phyloP scores from a whole-genome alignment of 2,329 filamentous ascomycete genomes.

The Diplodia scrobiculata region DNA sequence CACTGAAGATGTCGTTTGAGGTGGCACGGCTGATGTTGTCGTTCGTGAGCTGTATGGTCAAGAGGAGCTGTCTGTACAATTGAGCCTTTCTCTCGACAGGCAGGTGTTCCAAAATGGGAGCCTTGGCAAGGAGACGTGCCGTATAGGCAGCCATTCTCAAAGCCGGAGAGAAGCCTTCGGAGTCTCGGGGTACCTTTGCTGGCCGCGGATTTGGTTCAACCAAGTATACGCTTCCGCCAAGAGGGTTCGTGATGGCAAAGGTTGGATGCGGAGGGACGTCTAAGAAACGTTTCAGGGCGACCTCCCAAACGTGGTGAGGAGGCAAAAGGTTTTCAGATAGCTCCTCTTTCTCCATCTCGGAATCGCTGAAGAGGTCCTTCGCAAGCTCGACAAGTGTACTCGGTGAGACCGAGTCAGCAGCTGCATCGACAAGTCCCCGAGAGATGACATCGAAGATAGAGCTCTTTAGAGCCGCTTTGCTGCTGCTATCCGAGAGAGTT shows the following conservation, averaged over 20 bases:
- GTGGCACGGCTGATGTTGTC: conserved; percentile 62
- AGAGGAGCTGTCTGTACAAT: conserved; percentile 55
- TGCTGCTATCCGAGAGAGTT: conserved; percentile 39
- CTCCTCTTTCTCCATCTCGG: conserved; percentile 7
- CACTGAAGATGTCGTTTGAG: conserved; percentile 57
- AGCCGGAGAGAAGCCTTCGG: conserved; percentile 69
- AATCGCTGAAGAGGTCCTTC: conserved; percentile 50
- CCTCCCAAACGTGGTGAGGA: conserved; percentile 64
- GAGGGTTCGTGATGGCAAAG: conserved; percentile 70
- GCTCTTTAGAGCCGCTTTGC: conserved; percentile 46
- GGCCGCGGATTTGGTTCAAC: conserved; percentile 44
- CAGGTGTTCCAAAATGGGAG: conserved; percentile 41
- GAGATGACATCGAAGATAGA: conserved; percentile 58
- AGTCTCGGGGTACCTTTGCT: conserved; percentile 58
- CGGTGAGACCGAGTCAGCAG: conserved; percentile 51
- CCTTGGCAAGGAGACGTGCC: conserved; percentile 57
- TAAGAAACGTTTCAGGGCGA: conserved; percentile 62
- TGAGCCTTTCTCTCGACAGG: conserved; percentile 42
- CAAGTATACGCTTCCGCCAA: conserved; percentile 71
- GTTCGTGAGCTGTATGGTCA: conserved; percentile 60
- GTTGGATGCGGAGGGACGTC: conserved; percentile 59
- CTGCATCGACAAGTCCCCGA: conserved; percentile 53
- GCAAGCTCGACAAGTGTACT: conserved; percentile 60
- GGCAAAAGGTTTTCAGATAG: conserved; percentile 59
- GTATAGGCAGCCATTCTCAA: conserved; percentile 76